Evolutionary conservation across 768 basidiomycete genomes (phyloP).

Genomic region (Suillus alpinus): DNA sequence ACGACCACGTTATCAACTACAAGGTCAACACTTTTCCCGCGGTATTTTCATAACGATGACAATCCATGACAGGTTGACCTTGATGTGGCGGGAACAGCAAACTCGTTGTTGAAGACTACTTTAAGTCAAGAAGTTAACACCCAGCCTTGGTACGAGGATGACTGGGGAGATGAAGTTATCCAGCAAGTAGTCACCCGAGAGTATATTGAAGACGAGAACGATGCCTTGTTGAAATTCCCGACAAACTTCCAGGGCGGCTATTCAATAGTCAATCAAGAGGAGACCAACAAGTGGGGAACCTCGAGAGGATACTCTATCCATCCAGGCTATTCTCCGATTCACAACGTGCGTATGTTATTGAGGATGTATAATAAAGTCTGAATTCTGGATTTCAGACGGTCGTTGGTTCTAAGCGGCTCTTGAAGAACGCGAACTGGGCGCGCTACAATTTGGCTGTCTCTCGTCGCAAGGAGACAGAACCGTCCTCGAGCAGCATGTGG

Average conservation of each 20-base stretch:
- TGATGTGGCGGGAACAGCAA: slow-evolving; percentile 57
- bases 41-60: neutral
- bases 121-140: slow-evolving; percentile 47
- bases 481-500: slow-evolving; percentile 55
- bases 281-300: slow-evolving; percentile 54
- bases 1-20: slow-evolving; percentile 68
- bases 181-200: slow-evolving; percentile 51
- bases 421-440: slow-evolving; percentile 66
- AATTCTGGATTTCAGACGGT: slow-evolving; percentile 39
- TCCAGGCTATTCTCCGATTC: slow-evolving; percentile 53
- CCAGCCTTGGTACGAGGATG: slow-evolving; percentile 55
- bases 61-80: slow-evolving; percentile 50
- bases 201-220: slow-evolving; percentile 50
- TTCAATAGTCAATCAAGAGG: slow-evolving; percentile 52
- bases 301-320: slow-evolving; percentile 61
- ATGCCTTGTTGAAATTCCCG: slow-evolving; percentile 50
- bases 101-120: slow-evolving; percentile 52
- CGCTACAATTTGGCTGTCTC: slow-evolving; percentile 60
- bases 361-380: neutral
- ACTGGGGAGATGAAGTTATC: slow-evolving; percentile 54
- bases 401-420: slow-evolving; percentile 55
- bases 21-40: slow-evolving; percentile 32
- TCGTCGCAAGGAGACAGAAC: slow-evolving; percentile 59
- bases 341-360: slow-evolving; percentile 36
- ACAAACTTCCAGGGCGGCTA: slow-evolving; percentile 57